Base-by-base conservation (phyloP, 2,329 filamentous ascomycete species). In the Cercospora berteroae region DNA sequence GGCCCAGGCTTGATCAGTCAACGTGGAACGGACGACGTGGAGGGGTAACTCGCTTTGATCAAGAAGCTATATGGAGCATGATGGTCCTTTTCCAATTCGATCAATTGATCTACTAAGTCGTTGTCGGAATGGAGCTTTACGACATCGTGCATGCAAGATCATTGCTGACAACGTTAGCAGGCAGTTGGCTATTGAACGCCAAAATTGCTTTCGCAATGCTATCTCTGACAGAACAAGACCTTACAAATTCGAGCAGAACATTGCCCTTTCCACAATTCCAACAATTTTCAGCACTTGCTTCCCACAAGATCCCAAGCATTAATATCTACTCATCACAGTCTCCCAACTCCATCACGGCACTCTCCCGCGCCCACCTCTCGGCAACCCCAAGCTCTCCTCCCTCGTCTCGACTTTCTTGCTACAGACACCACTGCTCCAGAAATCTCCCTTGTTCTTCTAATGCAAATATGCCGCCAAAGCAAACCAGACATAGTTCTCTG, bases 401-500 rank as follows among this genome's bases (percentile, higher is more conserved):
- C 50, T 59, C 12, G 52, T 67, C 60, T 67, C 60, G 1, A 31
- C 60, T 12, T n/a, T 56, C 33, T 60, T 60, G 42, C 29, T 58
- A 13, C 65, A 64, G 8, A 20, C 16, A 4, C 65, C 65, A 31
- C 39, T 60, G 10, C 33, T 50, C 60, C 65, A 67, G 25, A 63
- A 63, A 8, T 67, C 25, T 10, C 29, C 25, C 3, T 42, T 56
- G 20, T 60, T 63, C 39, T 55, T 60, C 65, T 63, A 13, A 31
- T 67, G 65, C 65, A 67, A 33, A 20, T 58, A 63, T 3, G 33
- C 65, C 18, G 60, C 50, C 23, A 36, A n/a, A 1, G 52, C 65
- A 52, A 67, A 64, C 60, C 65, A 67, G 6, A 36, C 65, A 56
- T 64, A 67, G 27, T 60, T 67, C 39, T 67, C 65, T 29, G 60